phyloP scores from a whole-genome alignment of 2,329 filamentous ascomycete species.

The Botrytis byssoidea region DNA sequence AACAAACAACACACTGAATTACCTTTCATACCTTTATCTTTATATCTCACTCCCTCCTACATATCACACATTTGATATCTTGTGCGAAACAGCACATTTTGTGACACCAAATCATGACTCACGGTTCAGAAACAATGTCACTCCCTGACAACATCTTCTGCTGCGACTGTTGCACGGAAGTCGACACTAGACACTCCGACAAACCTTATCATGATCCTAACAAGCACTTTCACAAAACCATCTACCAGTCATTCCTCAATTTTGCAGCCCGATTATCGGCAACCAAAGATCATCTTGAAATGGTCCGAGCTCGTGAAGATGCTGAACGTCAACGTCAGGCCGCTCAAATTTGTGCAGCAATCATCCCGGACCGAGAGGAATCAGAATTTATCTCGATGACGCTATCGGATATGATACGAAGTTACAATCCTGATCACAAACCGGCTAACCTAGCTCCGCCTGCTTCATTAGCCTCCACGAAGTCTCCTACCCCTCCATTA shows the following conservation, averaged over 20 bases:
- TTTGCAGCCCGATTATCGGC: constrained; percentile 13
- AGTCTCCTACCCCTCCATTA: constrained; percentile 5
- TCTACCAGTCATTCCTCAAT: constrained; percentile 20
- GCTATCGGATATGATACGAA: constrained; percentile 15
- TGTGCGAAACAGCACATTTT: not conserved
- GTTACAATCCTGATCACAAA: constrained; percentile 2
- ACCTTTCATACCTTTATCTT: constrained; percentile 5
- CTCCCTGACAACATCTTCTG: constrained; percentile 19
- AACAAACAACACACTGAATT: not conserved
- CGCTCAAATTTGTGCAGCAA: not conserved
- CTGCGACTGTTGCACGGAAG: constrained; percentile 4
- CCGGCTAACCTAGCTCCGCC: not conserved
- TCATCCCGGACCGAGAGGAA: not conserved
- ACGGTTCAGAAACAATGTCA: not conserved
- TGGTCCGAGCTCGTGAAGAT: not conserved
- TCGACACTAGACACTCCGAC: constrained; percentile 7
- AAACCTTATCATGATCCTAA: constrained; percentile 22
- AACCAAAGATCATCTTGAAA: not conserved
- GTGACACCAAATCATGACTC: constrained; percentile 10
- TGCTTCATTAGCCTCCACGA: not conserved
- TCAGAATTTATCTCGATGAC: not conserved
- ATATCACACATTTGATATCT: not conserved
- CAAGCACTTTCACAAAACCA: constrained; percentile 15
- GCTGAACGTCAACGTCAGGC: not conserved
- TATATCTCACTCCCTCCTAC: not conserved